Base-by-base conservation (phyloP, 2,329 filamentous ascomycete genomes). In the Aspergillus ruber region DNA sequence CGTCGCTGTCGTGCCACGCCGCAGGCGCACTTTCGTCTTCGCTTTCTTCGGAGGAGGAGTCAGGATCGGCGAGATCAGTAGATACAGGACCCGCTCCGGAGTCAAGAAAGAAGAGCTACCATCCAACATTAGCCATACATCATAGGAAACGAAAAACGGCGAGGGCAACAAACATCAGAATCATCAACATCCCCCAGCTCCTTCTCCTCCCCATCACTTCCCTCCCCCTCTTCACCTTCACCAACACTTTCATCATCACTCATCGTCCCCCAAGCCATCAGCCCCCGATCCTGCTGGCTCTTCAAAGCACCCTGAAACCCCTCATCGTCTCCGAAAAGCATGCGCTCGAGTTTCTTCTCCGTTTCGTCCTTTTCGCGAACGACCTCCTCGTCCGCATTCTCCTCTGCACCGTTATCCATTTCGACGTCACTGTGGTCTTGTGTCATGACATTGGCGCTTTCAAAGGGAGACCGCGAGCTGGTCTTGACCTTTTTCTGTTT, bases 1-100 rank as follows among this genome's bases (percentile, higher is more conserved):
- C 93, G 60, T 98, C 93, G 67, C 90, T 97, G 65, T 98, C 93
- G 57, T 90, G 83, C 93, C 93, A 98, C 18, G 74, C 67, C 2
- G 71, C 69, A 9, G 60, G 62, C n/a, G 55, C 50, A 9, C 50
- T 47, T n/a, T 62, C 57, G 35, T 52, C 46, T 6, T 60, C 53
- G 6, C 62, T 57, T 4, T 64, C 63, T 32, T 69, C 67, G 4
- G 68, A 64, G 41, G 68, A 65, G 47, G 69, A 64, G 42, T 70
- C 65, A 52, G 55, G 49, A 13, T 58, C 53, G n/a, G 55, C 51
- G 2, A 63, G 47, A 41, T 64, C 60, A 9, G 57, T 62, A 40
- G 64, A 61, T 32, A 63, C 57, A 18, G 70, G 68, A 1, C 71
- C 70, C 20, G 77, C 73, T 36, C 81, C 82, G 1, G 84, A 79